A percentile compares a stretch with the other conserved stretches of the same genome.
These are phyloP conservation scores for Penicillium arizonense DNA, from an alignment of 495 filamentous ascomycete genomes.

Conservation along the genomic window DNA sequence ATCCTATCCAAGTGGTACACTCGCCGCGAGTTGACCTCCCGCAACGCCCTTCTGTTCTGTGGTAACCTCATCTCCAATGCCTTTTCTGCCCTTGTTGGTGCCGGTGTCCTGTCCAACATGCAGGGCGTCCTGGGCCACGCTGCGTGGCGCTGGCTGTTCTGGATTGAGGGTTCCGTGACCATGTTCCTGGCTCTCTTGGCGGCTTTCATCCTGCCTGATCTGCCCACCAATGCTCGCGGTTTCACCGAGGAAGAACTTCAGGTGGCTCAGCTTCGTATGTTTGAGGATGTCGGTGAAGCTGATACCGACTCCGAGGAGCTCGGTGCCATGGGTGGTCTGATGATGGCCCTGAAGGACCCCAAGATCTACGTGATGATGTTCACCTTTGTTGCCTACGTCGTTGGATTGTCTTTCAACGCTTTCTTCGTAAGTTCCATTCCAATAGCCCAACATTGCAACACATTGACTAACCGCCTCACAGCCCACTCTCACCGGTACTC, in stretches of 20 bases:
- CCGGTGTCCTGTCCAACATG: constrained; percentile 44
- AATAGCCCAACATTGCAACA: constrained; percentile 7
- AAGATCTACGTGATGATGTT: constrained; percentile 70
- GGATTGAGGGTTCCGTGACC: constrained; percentile 35
- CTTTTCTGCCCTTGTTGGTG: constrained; percentile 60
- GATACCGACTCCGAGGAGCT: constrained; percentile 60
- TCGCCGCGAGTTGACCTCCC: constrained; percentile 38
- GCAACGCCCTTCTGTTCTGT: constrained; percentile 44
- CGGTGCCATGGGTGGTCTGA: constrained; percentile 63
- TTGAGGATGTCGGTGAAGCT: constrained; percentile 75
- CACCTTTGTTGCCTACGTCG: constrained; percentile 32
- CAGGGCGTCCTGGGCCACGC: constrained; percentile 40
- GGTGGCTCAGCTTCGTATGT: constrained; percentile 66
- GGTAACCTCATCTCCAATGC: constrained; percentile 56
- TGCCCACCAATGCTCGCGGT: constrained; percentile 69
- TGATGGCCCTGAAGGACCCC: constrained; percentile 63
- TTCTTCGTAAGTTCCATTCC: constrained; percentile 29
- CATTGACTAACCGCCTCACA: constrained; percentile 69
- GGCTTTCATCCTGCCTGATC: constrained; percentile 68
- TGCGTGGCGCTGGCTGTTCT: constrained; percentile 69
- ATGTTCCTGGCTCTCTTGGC: constrained; percentile 35
- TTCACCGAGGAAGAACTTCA: constrained; percentile 65
- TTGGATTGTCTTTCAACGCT: constrained; percentile 34
- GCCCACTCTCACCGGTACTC: constrained; percentile 73
- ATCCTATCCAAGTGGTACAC: constrained; percentile 51